Percentiles rank a stretch among this genome's conserved stretches.
These are phyloP conservation scores for Colletotrichum ledebouriae DNA, from an alignment of 2,329 filamentous ascomycete genomes.

Conservation along the genomic window DNA sequence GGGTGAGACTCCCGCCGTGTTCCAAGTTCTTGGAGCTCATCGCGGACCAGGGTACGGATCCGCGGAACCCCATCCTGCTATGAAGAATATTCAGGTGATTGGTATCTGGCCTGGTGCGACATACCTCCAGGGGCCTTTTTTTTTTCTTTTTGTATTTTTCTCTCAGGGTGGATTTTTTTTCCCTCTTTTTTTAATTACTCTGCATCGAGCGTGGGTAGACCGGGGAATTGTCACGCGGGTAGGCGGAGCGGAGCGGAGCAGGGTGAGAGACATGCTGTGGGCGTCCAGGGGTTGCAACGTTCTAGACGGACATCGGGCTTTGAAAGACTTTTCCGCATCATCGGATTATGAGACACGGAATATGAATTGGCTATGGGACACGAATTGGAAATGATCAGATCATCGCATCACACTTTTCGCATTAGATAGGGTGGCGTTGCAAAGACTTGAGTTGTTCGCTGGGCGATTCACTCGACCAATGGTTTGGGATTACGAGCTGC, in stretches of 20 bases:
- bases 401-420: neutral
- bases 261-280: neutral
- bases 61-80: slow-evolving; percentile 22
- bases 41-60: slow-evolving; percentile 14
- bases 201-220: slow-evolving; percentile 7
- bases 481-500: slow-evolving; percentile 12
- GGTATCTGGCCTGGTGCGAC: slow-evolving; percentile 7
- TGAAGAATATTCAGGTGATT: slow-evolving; percentile 13
- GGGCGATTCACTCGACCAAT: slow-evolving; percentile 19
- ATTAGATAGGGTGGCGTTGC: slow-evolving; percentile 12
- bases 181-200: neutral
- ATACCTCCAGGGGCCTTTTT: neutral
- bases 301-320: slow-evolving; percentile 10
- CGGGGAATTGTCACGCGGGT: neutral
- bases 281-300: slow-evolving; percentile 12
- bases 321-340: neutral
- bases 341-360: slow-evolving; percentile 19
- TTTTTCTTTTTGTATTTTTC: neutral
- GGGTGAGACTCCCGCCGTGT: slow-evolving; percentile 35
- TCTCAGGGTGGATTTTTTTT: neutral
- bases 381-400: slow-evolving; percentile 5
- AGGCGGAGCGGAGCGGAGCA: slow-evolving; percentile 1
- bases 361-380: slow-evolving; percentile 14
- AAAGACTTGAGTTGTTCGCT: slow-evolving; percentile 20
- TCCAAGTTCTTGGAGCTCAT: slow-evolving; percentile 36